Base-by-base conservation (phyloP, 108 stramenopile species). In the Tribonema minus region DNA sequence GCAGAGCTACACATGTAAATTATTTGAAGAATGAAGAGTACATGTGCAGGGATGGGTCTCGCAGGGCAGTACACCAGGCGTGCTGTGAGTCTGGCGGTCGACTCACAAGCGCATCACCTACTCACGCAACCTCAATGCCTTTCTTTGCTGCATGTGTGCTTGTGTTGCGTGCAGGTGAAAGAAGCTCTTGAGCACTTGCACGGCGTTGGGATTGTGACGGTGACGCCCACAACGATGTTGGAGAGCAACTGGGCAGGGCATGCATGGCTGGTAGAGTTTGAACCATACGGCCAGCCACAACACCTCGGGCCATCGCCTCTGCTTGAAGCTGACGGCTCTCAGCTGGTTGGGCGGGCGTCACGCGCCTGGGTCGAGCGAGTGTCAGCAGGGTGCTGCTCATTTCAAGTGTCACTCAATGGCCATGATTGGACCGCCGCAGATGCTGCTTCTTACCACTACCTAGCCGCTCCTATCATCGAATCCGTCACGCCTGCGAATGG, bases 361-460 rank as follows among this genome's bases (percentile, higher is more conserved):
- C 46, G 63, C 33, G 34, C 66, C 1, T 28, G 2, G 0, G 64
- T 66, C 2, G 62, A 38, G 4, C 64, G 66, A 29, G 38, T 75
- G 6, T 66, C 64, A 2, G 40, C 64, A 15, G 74, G 74, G 28
- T 75, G 74, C 34, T 75, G 74, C 64, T 40, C 33, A 20, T 64
- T 75, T 0, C 41, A 75, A 33, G 46, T 75, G 3, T 66, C 61
- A 25, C 64, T 34, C n/a, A 75, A 75, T 29, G 74, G 74, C n/a
- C 64, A 64, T 12, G 46, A 26, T 12, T 64, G 66, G 34, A 66
- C 26, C 33, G 46, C 74, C 27, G 9, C 31, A 59, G 70, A 46
- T 36, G 37, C 37, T 20, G 69, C 46, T n/a, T 61, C 34, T 33
- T 75, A 66, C 25, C 63, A 41, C 46, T 75, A 75, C 32, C 64